Conservation (phyloP, 2,329 filamentous ascomycete genomes). For the Penicillium sp. region DNA sequence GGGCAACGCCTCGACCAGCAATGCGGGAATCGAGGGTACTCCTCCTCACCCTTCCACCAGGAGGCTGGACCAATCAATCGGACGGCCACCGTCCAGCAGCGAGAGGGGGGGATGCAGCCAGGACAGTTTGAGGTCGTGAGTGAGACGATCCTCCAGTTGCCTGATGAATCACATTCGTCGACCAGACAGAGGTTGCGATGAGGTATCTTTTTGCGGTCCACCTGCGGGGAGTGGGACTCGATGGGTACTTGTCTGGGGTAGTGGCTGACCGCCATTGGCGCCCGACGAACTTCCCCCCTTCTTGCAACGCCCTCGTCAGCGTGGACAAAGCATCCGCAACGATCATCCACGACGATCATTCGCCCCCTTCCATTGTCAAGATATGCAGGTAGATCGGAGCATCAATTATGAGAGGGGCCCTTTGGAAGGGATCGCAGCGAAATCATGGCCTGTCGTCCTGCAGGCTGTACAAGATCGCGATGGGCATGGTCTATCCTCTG, state of each 20-base stretch:
- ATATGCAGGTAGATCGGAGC: no score
- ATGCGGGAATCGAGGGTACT: conserved; percentile 17
- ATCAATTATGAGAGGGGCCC: no score
- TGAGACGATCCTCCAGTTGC: not conserved
- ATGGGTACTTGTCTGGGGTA: not conserved
- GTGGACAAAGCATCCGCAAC: no score
- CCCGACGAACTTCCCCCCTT: conserved; percentile 10
- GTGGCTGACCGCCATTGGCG: conserved; percentile 22
- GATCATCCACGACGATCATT: no score
- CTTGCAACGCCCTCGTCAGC: not conserved
- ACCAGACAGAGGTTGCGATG: not conserved
- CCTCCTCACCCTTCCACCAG: conserved; percentile 16
- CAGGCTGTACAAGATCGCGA: no score
- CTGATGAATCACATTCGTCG: no score
- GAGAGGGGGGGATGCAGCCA: no score
- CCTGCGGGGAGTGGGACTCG: not conserved
- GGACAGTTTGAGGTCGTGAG: not conserved
- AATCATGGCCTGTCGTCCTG: no score
- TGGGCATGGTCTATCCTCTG: not conserved
- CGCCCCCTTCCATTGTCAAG: no score
- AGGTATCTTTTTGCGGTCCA: not conserved
- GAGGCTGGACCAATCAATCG: conserved; percentile 30
- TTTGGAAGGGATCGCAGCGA: no score
- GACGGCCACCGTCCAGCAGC: no score
- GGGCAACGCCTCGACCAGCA: conserved; percentile 13